Conservation (phyloP, 441 rosid species). For the Brassica balearica region DNA sequence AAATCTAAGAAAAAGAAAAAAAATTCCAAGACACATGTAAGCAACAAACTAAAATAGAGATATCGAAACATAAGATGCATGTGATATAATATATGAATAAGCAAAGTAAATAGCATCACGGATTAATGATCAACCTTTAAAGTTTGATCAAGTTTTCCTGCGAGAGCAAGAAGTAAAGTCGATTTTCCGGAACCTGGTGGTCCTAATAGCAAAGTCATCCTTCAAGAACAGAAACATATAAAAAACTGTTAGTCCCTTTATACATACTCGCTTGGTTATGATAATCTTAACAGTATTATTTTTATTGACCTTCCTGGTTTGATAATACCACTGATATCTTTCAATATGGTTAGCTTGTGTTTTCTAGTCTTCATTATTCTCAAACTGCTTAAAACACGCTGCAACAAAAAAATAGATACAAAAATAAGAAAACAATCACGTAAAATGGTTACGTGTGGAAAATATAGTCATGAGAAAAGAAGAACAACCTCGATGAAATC, state of each 20-base stretch:
- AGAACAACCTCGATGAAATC: slow-evolving; percentile 64
- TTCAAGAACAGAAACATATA: slow-evolving; percentile 32
- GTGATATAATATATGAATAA: slow-evolving; percentile 33
- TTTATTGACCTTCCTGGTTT: slow-evolving; percentile 75
- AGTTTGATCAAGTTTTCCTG: slow-evolving; percentile 73
- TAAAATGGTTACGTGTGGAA: not conserved
- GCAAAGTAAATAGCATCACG: slow-evolving; percentile 33
- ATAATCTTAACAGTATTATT: not conserved
- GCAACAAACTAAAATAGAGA: slow-evolving; percentile 21
- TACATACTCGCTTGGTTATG: not conserved
- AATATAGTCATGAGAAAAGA: slow-evolving; percentile 7
- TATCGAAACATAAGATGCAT: slow-evolving; percentile 26
- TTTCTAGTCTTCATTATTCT: slow-evolving; percentile 58
- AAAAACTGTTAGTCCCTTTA: slow-evolving; percentile 14
- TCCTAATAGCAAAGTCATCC: slow-evolving; percentile 95
- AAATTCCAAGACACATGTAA: slow-evolving; percentile 15
- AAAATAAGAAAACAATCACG: not conserved
- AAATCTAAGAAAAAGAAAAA: not conserved
- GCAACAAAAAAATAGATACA: slow-evolving; percentile 32
- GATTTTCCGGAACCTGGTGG: slow-evolving; percentile 98
- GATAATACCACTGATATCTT: slow-evolving; percentile 65
- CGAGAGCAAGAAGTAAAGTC: slow-evolving; percentile 79
- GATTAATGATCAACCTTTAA: slow-evolving; percentile 58
- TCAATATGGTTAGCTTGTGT: slow-evolving; percentile 59
- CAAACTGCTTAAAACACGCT: slow-evolving; percentile 55